These are phyloP conservation scores for Aquilaria sinensis DNA, from an alignment of 345 rosid genomes.

Conservation along the genomic window DNA sequence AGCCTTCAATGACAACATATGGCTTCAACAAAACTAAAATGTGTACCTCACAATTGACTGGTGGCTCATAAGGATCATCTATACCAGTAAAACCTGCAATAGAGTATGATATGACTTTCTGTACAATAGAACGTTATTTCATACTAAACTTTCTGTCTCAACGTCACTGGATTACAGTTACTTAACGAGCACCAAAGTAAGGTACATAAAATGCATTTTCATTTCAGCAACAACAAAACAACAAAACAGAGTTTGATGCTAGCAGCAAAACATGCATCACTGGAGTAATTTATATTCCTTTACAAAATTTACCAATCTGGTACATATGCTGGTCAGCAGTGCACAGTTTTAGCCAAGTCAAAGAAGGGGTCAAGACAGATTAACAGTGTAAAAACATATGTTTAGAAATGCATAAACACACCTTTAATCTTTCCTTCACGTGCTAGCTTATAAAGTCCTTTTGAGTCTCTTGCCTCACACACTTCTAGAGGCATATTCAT, in stretches of 20 bases:
- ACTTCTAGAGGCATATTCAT: slow-evolving; percentile 80
- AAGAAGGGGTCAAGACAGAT: too few species aligned
- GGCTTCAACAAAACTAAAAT: neutral
- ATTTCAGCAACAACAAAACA: neutral
- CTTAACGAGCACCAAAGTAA: too few species aligned
- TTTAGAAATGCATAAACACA: slow-evolving; percentile 6
- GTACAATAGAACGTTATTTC: too few species aligned
- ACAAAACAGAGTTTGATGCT: too few species aligned
- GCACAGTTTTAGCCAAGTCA: too few species aligned
- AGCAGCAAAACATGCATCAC: too few species aligned
- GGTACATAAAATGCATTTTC: neutral
- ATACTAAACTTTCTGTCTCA: too few species aligned
- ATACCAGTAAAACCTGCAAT: slow-evolving; percentile 85
- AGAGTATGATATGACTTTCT: neutral
- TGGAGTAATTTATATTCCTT: too few species aligned
- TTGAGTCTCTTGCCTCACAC: slow-evolving; percentile 85
- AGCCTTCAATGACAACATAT: neutral
- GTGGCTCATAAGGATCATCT: slow-evolving; percentile 91
- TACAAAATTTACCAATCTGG: too few species aligned
- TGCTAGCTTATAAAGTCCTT: slow-evolving; percentile 91
- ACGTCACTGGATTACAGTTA: too few species aligned
- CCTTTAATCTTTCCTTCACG: slow-evolving; percentile 94
- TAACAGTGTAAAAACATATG: too few species aligned
- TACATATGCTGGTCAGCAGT: too few species aligned
- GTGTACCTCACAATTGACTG: slow-evolving; percentile 74